Evolutionary conservation across 768 basidiomycete species (phyloP).

Genomic region (Termitomyces titanicus): DNA sequence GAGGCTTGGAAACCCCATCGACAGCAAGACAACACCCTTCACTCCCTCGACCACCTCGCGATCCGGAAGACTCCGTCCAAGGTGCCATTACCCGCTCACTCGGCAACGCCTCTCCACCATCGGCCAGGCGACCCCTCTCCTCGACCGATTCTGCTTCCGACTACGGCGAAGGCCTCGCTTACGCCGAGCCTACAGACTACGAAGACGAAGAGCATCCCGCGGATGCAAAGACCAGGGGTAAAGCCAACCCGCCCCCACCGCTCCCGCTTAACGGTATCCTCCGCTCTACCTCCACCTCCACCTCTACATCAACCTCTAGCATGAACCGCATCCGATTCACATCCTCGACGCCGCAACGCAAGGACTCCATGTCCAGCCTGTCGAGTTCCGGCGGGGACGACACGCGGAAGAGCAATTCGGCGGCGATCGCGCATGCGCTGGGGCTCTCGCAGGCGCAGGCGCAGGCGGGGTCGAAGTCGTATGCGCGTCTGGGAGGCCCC

Average conservation of each 20-base stretch:
- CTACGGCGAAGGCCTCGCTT: slow-evolving; percentile 40
- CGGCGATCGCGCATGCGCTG: slow-evolving; percentile 38
- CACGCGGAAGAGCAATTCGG: slow-evolving; percentile 28
- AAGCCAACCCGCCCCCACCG: slow-evolving; percentile 20
- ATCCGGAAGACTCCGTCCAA: neutral
- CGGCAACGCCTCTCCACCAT: neutral
- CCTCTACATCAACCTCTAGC: no score
- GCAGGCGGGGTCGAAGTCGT: slow-evolving; percentile 34
- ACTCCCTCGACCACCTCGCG: neutral
- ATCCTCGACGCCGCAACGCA: slow-evolving; percentile 10
- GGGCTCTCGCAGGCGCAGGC: slow-evolving; percentile 41
- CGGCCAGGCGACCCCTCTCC: neutral
- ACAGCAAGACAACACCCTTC: slow-evolving; percentile 12
- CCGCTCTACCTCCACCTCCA: slow-evolving; percentile 21
- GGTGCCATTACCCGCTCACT: neutral
- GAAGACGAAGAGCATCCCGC: slow-evolving; percentile 31
- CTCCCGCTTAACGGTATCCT: slow-evolving; percentile 19
- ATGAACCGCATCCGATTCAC: slow-evolving; percentile 19
- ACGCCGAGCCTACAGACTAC: slow-evolving; percentile 45
- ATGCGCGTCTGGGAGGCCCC: slow-evolving; percentile 36
- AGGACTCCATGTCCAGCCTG: slow-evolving; percentile 10
- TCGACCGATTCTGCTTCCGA: slow-evolving; percentile 40
- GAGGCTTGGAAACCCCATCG: slow-evolving; percentile 12
- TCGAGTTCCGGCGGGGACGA: slow-evolving; percentile 11
- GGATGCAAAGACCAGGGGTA: slow-evolving; percentile 17